phyloP scores from a whole-genome alignment of 2,329 filamentous ascomycete genomes.

The Penicillium nordicum region DNA sequence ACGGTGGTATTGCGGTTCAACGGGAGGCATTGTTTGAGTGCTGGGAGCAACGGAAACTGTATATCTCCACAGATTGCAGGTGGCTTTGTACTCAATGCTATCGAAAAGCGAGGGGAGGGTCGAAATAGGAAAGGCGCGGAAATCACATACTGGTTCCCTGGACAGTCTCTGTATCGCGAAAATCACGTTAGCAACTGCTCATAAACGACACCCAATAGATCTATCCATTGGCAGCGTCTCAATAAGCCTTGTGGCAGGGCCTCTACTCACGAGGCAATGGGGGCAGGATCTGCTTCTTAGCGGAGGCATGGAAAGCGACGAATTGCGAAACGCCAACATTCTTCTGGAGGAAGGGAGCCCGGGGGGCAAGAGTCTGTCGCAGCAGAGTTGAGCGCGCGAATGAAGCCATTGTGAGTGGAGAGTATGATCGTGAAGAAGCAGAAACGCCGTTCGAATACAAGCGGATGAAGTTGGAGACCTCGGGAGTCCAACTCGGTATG shows the following conservation, averaged over 20 bases:
- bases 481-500: slow-evolving; percentile 40
- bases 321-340: slow-evolving; percentile 50
- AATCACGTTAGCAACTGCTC: slow-evolving; percentile 43
- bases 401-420: slow-evolving; percentile 38
- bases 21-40: neutral
- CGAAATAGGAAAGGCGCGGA: slow-evolving; percentile 2
- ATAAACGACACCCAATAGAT: neutral
- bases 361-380: slow-evolving; percentile 36
- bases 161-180: slow-evolving; percentile 59
- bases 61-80: neutral
- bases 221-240: neutral
- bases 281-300: slow-evolving; percentile 72
- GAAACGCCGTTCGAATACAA: slow-evolving; percentile 19
- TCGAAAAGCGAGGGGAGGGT: slow-evolving; percentile 1
- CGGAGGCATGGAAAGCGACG: slow-evolving; percentile 83
- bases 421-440: slow-evolving; percentile 17
- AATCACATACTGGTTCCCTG: slow-evolving; percentile 65
- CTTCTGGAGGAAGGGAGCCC: slow-evolving; percentile 34
- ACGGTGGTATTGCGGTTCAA: neutral
- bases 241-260: neutral
- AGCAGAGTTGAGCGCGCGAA: slow-evolving; percentile 40
- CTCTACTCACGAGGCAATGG: slow-evolving; percentile 72
- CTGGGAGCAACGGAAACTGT: neutral
- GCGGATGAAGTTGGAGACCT: slow-evolving; percentile 36
- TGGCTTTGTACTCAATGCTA: neutral